Evolutionary conservation across 768 basidiomycete genomes (phyloP).

Genomic region (Thelephora ganbajun): DNA sequence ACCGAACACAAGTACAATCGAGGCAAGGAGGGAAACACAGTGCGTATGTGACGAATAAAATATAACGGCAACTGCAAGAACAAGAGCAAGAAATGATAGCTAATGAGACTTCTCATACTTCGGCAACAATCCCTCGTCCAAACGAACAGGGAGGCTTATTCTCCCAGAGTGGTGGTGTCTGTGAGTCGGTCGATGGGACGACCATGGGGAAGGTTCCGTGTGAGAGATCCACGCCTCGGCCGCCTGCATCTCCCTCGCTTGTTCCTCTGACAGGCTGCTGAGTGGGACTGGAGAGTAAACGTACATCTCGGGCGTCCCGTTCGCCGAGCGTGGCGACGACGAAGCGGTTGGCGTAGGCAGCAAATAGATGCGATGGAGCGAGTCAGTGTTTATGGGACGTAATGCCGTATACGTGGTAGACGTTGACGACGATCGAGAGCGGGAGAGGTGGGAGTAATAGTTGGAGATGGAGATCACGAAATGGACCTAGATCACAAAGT

Average conservation of each 20-base stretch:
- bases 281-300: constrained; percentile 67
- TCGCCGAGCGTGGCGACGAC: constrained; percentile 5
- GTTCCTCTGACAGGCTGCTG: constrained; percentile 35
- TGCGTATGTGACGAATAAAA: neutral
- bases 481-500: constrained; percentile 37
- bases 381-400: constrained; percentile 13
- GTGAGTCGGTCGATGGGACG: constrained; percentile 8
- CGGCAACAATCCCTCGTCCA: constrained; percentile 32
- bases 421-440: constrained; percentile 10
- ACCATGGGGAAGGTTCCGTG: constrained; percentile 6
- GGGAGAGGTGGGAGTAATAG: constrained; percentile 42
- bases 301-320: constrained; percentile 14
- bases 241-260: constrained; percentile 34
- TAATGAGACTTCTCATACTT: constrained; percentile 10
- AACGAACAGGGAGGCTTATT: constrained; percentile 24
- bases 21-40: too few relatives aligned
- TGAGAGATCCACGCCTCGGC: constrained; percentile 53
- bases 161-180: constrained; percentile 9
- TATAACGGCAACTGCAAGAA: too few relatives aligned
- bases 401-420: constrained; percentile 12
- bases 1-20: too few relatives aligned
- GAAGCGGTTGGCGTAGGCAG: constrained; percentile 28
- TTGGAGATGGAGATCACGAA: constrained; percentile 62
- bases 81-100: too few relatives aligned
- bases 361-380: constrained; percentile 49